Conservation (phyloP, 2,329 filamentous ascomycete species). For the Sphaerostilbella broomeana region DNA sequence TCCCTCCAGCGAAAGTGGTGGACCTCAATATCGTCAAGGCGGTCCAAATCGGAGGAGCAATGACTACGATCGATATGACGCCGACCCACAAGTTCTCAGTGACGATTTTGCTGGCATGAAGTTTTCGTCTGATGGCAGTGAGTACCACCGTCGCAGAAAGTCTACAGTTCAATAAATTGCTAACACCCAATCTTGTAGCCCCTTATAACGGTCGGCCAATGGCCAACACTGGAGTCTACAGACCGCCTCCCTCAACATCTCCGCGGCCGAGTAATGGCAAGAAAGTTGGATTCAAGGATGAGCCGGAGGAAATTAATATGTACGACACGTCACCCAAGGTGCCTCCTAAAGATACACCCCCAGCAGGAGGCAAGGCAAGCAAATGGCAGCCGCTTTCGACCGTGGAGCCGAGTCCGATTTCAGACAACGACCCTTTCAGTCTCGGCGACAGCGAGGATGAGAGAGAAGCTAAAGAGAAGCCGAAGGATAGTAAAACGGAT, state of each 20-base stretch:
- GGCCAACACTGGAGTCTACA: constrained; percentile 76
- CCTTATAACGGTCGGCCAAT: constrained; percentile 47
- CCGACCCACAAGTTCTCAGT: constrained; percentile 80
- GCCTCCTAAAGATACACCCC: constrained; percentile 44
- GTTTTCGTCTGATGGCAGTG: constrained; percentile 56
- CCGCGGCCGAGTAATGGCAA: constrained; percentile 43
- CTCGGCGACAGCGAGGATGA: constrained; percentile 94
- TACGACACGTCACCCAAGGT: constrained; percentile 60
- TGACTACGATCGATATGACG: constrained; percentile 89
- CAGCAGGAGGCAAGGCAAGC: constrained; percentile 61
- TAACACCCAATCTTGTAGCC: too few relatives aligned
- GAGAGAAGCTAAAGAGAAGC: constrained; percentile 50
- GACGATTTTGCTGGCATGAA: constrained; percentile 79
- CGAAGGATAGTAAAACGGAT: constrained; percentile 48
- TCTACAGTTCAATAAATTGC: constrained; percentile 14
- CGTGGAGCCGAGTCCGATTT: constrained; percentile 73
- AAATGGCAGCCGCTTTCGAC: constrained; percentile 95
- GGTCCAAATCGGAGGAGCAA: constrained; percentile 66
- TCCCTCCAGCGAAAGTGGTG: constrained; percentile 22
- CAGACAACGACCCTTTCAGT: constrained; percentile 93
- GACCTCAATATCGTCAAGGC: constrained; percentile 40
- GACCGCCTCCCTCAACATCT: constrained; percentile 51
- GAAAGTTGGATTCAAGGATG: constrained; percentile 52
- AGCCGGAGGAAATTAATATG: constrained; percentile 71
- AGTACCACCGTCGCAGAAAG: constrained; percentile 25